phyloP scores from a whole-genome alignment of 176 grass and related monocot species.

The Tillandsia leiboldiana region DNA sequence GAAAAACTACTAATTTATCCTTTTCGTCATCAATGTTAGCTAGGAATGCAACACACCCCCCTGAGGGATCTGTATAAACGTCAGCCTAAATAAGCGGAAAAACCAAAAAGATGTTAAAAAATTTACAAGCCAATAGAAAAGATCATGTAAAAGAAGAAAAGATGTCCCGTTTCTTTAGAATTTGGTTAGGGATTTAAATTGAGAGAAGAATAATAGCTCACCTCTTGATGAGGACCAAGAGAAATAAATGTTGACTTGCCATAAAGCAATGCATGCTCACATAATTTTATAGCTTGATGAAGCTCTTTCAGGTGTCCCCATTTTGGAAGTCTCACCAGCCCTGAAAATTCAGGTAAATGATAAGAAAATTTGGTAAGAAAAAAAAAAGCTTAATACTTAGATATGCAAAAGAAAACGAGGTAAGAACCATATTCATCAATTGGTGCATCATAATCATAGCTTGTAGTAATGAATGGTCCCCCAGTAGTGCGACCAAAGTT shows the following conservation, averaged over 20 bases:
- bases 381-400: not conserved
- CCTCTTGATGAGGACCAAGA: constrained; percentile 72
- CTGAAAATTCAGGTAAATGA: constrained; percentile 33
- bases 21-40: constrained; percentile 68
- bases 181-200: not conserved
- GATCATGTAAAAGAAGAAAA: not conserved
- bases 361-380: not conserved
- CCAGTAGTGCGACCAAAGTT: constrained; percentile 92
- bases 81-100: constrained; percentile 46
- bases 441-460: constrained; percentile 99
- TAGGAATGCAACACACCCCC: constrained; percentile 75
- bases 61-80: constrained; percentile 72
- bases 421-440: constrained; percentile 92
- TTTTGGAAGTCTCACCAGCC: constrained; percentile 73
- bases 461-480: constrained; percentile 97
- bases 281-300: constrained; percentile 84
- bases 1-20: constrained; percentile 60
- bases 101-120: not conserved
- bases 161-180: not conserved
- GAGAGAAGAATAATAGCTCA: constrained; percentile 16
- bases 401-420: constrained; percentile 6
- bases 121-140: not conserved
- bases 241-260: constrained; percentile 46
- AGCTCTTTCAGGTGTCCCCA: constrained; percentile 93
- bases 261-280: constrained; percentile 66